Base-by-base conservation (phyloP, 2,329 filamentous ascomycete genomes). In the Cytospora schulzeri region DNA sequence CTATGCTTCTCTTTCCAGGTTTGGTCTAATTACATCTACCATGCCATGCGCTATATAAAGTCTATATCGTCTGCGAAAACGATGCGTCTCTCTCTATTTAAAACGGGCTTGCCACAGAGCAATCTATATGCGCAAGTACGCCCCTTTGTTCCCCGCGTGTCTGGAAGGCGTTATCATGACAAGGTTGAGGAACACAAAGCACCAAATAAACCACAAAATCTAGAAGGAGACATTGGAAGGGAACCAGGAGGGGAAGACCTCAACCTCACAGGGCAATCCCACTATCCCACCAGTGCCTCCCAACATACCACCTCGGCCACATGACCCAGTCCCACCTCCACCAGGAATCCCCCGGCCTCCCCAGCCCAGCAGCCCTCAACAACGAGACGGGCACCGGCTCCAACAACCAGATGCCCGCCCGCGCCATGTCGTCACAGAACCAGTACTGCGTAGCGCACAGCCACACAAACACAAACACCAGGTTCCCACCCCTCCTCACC, bases 381-480 rank as follows among this genome's bases (percentile, higher is more conserved):
- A 83, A 72, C 61, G 91, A 96, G 11, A 94, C 68, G 0, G 93
- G 92, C n/a, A 96, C 77, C 0, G 92, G 92, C 75, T 97, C 92
- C 67, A 87, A 87, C 17, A 96, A 76, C 91, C 91, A 97, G 0
- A 96, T 71, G 0, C 91, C 92, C 0, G 87, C 84, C 14, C 83
- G 81, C 0, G 88, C 84, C 73, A 96, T 88, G 71, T 97, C 93
- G 72, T 96, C 87, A 14, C 87, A 80, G n/a, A 97, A 81, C 41
- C 88, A 74, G 50, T 80, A 80, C 0, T 84, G 84, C 0, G 91
- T 94, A 19, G 80, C 74, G 62, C 87, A 85, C 66, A 96, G 77
- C 91, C 92, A 97, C 0, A 74, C 70, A 6, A 87, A 68, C 1
- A 87, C 83, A 68, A 88, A 90, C 0, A 81, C 26, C 0, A 91